Evolutionary conservation across 1,139 yeast genomes (phyloP).

Genomic region (Protomyces inouyei): DNA sequence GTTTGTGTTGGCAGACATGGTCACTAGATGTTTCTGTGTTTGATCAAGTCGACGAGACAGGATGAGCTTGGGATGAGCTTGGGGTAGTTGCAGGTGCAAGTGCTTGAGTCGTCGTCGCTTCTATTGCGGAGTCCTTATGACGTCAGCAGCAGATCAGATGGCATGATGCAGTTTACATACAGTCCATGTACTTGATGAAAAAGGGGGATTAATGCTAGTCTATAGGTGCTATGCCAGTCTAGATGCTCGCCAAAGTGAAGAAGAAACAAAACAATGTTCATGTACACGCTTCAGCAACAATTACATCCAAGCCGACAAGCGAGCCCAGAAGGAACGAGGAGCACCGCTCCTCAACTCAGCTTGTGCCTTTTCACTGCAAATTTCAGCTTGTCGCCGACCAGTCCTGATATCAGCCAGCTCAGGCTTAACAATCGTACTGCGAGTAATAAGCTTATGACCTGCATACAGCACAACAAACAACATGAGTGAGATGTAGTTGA

Average conservation of each 20-base stretch:
- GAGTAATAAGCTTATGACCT: conserved; percentile 50
- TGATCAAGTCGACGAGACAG: not conserved
- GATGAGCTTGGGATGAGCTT: not conserved
- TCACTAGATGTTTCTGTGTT: not conserved
- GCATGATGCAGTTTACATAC: too few relatives aligned
- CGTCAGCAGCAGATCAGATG: too few relatives aligned
- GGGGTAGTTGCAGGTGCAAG: not conserved
- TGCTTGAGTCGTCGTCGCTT: not conserved
- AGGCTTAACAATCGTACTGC: conserved; percentile 43
- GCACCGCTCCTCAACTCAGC: not conserved
- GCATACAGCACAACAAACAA: conserved; percentile 48
- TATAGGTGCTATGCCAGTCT: not conserved
- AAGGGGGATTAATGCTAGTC: too few relatives aligned
- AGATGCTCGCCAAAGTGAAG: not conserved
- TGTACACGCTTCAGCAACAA: not conserved
- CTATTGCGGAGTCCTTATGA: too few relatives aligned
- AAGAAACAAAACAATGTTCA: not conserved
- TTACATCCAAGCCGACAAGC: not conserved
- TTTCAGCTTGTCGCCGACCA: not conserved
- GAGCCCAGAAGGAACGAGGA: not conserved
- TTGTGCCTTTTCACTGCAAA: not conserved
- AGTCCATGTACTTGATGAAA: too few relatives aligned
- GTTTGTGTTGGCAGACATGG: conserved; percentile 24
- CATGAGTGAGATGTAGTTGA: conserved; percentile 51
- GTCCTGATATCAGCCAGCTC: conserved; percentile 44